A percentile compares a stretch with the other conserved stretches of the same genome.
Evolutionary conservation across 2,329 filamentous ascomycete species (phyloP).

Genomic region (Neonectria punicea): DNA sequence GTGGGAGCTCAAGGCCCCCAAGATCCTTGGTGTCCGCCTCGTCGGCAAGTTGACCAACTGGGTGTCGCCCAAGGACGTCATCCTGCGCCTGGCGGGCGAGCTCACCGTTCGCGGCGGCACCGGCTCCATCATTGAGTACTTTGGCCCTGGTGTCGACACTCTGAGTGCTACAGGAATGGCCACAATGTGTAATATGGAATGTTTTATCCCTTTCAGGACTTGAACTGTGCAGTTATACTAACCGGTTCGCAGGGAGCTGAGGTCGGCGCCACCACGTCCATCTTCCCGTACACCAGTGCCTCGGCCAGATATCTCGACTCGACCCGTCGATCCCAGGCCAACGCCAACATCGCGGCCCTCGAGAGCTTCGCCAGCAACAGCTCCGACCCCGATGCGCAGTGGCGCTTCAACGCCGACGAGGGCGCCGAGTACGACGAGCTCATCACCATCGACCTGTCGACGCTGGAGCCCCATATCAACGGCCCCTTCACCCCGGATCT

Average conservation of each 20-base stretch:
- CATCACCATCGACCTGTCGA: slow-evolving; percentile 93
- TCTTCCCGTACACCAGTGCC: slow-evolving; percentile 90
- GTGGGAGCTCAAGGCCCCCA: slow-evolving; percentile 97
- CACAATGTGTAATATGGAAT: slow-evolving; percentile 86
- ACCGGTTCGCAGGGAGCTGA: slow-evolving; percentile 60
- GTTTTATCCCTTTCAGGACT: neutral
- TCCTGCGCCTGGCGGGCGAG: slow-evolving; percentile 86
- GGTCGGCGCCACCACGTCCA: slow-evolving; percentile 93
- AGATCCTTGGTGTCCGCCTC: slow-evolving; percentile 85
- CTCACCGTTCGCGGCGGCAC: slow-evolving; percentile 95
- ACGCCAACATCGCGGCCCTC: slow-evolving; percentile 71
- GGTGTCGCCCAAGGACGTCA: slow-evolving; percentile 96
- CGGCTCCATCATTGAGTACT: slow-evolving; percentile 94
- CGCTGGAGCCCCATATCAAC: slow-evolving; percentile 98
- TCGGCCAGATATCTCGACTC: slow-evolving; percentile 88
- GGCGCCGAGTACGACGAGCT: slow-evolving; percentile 94
- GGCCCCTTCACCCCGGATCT: slow-evolving; percentile 98
- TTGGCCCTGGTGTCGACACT: slow-evolving; percentile 87
- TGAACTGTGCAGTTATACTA: neutral
- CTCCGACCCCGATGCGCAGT: slow-evolving; percentile 59
- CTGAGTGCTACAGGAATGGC: slow-evolving; percentile 94
- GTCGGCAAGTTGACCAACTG: slow-evolving; percentile 87
- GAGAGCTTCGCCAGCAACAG: slow-evolving; percentile 61
- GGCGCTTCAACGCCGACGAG: slow-evolving; percentile 79
- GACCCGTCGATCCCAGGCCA: slow-evolving; percentile 75